phyloP scores from a whole-genome alignment of 148 eudicot genomes.

The Linanthus parryae region DNA sequence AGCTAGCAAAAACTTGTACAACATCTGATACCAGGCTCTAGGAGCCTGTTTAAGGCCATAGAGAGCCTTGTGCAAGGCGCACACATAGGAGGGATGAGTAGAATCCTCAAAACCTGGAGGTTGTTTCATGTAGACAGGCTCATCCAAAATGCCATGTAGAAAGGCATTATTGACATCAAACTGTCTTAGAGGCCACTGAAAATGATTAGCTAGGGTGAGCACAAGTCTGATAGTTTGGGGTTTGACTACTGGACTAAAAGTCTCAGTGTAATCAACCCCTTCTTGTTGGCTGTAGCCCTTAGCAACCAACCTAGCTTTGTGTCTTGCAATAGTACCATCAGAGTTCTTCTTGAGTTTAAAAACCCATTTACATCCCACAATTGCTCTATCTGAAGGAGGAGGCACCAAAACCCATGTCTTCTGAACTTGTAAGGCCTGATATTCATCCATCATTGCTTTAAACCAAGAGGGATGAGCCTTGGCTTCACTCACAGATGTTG shows the following conservation, averaged over 20 bases:
- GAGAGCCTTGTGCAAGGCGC: too few relatives aligned
- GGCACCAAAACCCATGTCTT: too few relatives aligned
- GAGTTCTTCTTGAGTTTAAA: neutral
- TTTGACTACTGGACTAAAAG: neutral
- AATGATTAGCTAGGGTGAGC: neutral
- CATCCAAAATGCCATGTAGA: neutral
- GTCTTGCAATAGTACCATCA: constrained; percentile 1
- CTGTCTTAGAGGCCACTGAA: neutral
- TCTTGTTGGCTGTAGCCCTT: neutral
- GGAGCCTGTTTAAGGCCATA: too few relatives aligned
- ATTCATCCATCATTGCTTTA: too few relatives aligned
- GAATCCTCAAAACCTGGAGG: too few relatives aligned
- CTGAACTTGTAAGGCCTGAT: too few relatives aligned
- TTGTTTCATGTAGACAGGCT: neutral
- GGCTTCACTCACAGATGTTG: too few relatives aligned
- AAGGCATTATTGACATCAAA: constrained; percentile 1
- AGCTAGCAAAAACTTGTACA: too few relatives aligned
- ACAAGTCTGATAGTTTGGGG: neutral
- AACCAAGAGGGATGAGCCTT: too few relatives aligned
- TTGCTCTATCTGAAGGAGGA: too few relatives aligned
- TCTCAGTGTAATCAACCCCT: neutral
- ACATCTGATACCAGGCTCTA: too few relatives aligned
- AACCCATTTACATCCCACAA: neutral
- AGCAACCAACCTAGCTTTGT: neutral
- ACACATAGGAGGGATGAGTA: too few relatives aligned